Evolutionary conservation across 768 basidiomycete genomes (phyloP), one percentile per base, ranked within the genome.

Genomic region (Panellus pusillus): DNA sequence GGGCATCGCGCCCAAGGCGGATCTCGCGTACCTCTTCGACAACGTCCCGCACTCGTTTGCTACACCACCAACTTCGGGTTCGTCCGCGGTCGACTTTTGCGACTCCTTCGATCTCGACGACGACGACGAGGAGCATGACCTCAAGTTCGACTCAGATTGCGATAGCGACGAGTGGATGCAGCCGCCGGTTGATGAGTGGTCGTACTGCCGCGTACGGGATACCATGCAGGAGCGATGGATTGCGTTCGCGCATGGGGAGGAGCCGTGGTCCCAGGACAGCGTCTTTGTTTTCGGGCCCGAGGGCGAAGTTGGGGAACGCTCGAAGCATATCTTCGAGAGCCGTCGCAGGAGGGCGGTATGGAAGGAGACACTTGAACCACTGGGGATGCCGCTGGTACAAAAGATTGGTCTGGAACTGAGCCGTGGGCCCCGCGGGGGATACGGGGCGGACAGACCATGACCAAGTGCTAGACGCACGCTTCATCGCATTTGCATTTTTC

Each of bases 231-330:
- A 82, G 57, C 77, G 80, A 38, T 91, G 89, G 89, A 78, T 91
- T 19, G 65, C 82, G 18, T 91, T 91, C 51, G 87, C 89, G 6
- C 67, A 88, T 65, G 88, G 87, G 6, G 83, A 87, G 65, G 78
- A 73, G 4, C 89, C 89, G 8, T 91, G 89, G 88, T 72, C 71
- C 52, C 80, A 78, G 54, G 80, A 82, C 54, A 86, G 81, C 68
- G 79, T 89, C 43, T 90, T 79, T 66, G 87, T 91, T 17, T 89
- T 91, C 60, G 89, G 89, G 4, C 89, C 89, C 0, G 89, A 91
- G 65, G 89, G 89, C 48, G 89, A 91, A 70, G 82, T 81, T 0
- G 89, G 89, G 42, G 88, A 89, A 67, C 80, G 89, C 43, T 81
- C 80, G 13, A 71, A 66, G 50, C 68, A 72, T 24, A 86, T 90